These are phyloP conservation scores for Globisporangium okanoganense DNA, from an alignment of 352 stramenopile species.

Conservation along the genomic window DNA sequence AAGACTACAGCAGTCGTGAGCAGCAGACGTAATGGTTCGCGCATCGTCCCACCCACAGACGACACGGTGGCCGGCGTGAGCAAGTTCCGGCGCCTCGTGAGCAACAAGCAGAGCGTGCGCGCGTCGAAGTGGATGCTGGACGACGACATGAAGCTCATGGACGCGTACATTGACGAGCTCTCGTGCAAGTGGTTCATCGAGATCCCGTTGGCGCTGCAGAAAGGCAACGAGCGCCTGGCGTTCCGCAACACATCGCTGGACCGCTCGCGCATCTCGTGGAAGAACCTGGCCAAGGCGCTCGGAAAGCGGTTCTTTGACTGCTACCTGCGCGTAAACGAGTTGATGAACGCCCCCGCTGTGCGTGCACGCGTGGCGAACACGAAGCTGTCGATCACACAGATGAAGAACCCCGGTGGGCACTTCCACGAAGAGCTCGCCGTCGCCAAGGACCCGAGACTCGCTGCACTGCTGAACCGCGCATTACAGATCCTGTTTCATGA, in stretches of 20 bases:
- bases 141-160: slow-evolving; percentile 61
- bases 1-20: not conserved
- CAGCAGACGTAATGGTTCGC: slow-evolving; percentile 10
- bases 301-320: slow-evolving; percentile 65
- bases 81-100: slow-evolving; percentile 43
- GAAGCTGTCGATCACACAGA: slow-evolving; percentile 52
- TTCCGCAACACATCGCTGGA: slow-evolving; percentile 58
- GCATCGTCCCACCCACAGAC: slow-evolving; percentile 22
- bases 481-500: slow-evolving; percentile 83
- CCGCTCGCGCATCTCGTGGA: slow-evolving; percentile 71
- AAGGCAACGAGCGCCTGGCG: slow-evolving; percentile 52
- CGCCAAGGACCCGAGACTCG: slow-evolving; percentile 50
- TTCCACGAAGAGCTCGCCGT: slow-evolving; percentile 74
- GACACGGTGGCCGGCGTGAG: slow-evolving; percentile 33
- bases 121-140: slow-evolving; percentile 62
- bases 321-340: slow-evolving; percentile 63
- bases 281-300: slow-evolving; percentile 47
- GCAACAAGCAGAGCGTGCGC: slow-evolving; percentile 46
- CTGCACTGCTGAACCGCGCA: slow-evolving; percentile 58
- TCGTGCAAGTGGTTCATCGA: slow-evolving; percentile 78
- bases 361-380: slow-evolving; percentile 55
- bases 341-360: slow-evolving; percentile 55
- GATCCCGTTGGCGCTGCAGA: slow-evolving; percentile 63
- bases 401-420: slow-evolving; percentile 63
- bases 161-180: slow-evolving; percentile 71